Evolutionary conservation across 1,139 yeast species (phyloP), one percentile per base, ranked within the genome.

Genomic region (Hemisphaericaspora xylanilytica): DNA sequence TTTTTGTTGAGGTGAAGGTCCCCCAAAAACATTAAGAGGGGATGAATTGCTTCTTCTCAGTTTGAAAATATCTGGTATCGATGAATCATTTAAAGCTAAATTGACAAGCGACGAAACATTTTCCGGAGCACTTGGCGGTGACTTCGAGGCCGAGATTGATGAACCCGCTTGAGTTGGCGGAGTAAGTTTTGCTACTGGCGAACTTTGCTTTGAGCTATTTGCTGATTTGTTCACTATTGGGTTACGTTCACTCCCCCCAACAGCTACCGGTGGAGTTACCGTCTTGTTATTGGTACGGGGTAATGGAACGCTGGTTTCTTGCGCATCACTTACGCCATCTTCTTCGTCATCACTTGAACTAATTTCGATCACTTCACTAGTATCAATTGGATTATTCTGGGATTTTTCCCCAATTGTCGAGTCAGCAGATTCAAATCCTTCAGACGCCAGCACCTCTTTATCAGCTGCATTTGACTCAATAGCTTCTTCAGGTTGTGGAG

Each of bases 81-180:
- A 28, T 3, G 33, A 12, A 17, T 35, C 37, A 35, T 35, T 35
- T 17, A 35, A 28, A 16, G 37, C 37, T 17, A 35, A 29, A 25
- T 35, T 35, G 18, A 32, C 18, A 24, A 32, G 32, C 4, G 32
- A 8, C 11, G 26, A 22, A 5, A 10, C 26, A 22, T 22, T 22
- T 22, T 12, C 26, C n/a, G 26, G 11, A 4, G 26, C 11, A 22
- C n/a, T 22, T 22, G 26, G 11, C 9, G 22, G n/a, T n/a, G n/a
- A n/a, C n/a, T n/a, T n/a, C n/a, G n/a, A n/a, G n/a, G n/a, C n/a
- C n/a, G n/a, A n/a, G n/a, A n/a, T n/a, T n/a, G n/a, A n/a, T n/a
- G n/a, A n/a, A n/a, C n/a, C n/a, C n/a, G n/a, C n/a, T n/a, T n/a
- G n/a, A 20, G 8, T 20, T 20, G 8, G 21, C 8, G 21, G 21